Base-by-base conservation (phyloP, 805 yeast genomes). In the Lipomyces anomalus region DNA sequence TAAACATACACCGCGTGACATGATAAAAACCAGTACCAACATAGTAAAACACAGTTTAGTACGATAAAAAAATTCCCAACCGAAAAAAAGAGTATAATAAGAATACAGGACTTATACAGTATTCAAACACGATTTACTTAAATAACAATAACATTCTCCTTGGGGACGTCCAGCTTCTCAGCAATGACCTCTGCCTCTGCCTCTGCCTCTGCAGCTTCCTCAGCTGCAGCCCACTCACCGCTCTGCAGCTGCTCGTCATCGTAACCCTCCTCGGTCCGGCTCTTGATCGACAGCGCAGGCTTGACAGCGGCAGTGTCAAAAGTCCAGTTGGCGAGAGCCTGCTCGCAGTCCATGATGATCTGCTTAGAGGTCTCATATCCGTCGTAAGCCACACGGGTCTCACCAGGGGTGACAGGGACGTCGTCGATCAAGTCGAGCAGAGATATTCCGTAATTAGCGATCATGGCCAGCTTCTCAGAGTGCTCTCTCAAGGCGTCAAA, bases 381-480 rank as follows among this genome's bases (percentile, higher is more conserved):
- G 65, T 92, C 97, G 71, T 92, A 90, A 50, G 95, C 90, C 40
- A 95, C 90, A 76, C 97, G 87, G 57, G 95, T 82, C 76, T 90
- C 97, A 75, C 98, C 98, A 55, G 98, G 98, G 58, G 97, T 90
- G 56, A 92, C 96, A 55, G 97, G 95, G 57, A 92, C 72, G 70
- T 90, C 97, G 67, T 90, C 97, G 67, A 90, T 78, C 64, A 90
- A 80, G 76, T 92, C 97, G 65, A 92, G 77, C 57, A 90, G 73
- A 37, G 96, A 96, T 76, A 90, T 90, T 73, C 97, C 97, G 76
- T 92, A 92, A 64, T 97, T 97, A 60, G 97, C 97, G 72, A 90
- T 90, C 60, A 92, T 75, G 43, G 97, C 97, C 59, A 85, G 77
- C 75, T 92, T 92, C 76, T 92, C 97, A 60, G 95, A 79, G 68